These are phyloP conservation scores for Saccharomycopsis crataegensis DNA, from an alignment of 1,139 yeast genomes.

Conservation along the genomic window DNA sequence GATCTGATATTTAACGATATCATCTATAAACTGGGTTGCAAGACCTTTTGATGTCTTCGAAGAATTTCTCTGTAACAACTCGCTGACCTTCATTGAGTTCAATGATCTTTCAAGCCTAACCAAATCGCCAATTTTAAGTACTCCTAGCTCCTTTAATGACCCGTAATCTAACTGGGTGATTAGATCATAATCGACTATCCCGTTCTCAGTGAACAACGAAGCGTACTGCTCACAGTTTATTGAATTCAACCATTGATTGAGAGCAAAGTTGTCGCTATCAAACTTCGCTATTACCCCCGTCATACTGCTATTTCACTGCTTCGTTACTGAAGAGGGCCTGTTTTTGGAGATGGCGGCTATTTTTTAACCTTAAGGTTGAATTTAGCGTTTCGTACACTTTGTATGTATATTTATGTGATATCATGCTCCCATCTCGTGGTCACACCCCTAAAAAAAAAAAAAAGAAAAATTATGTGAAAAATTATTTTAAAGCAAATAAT, in stretches of 20 bases:
- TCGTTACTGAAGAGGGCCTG: not conserved
- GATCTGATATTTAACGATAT: constrained; percentile 8
- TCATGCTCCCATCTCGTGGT: no score
- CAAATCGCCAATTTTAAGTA: constrained; percentile 77
- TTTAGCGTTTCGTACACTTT: no score
- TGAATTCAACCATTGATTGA: constrained; percentile 32
- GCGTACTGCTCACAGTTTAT: constrained; percentile 29
- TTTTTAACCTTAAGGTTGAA: not conserved
- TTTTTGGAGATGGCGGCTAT: not conserved
- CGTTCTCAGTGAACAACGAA: constrained; percentile 33
- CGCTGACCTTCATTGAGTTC: constrained; percentile 32
- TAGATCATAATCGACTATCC: constrained; percentile 49
- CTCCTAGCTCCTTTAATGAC: constrained; percentile 69
- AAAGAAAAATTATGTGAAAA: no score
- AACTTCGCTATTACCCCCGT: not conserved
- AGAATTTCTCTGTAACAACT: constrained; percentile 25
- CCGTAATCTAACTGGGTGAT: constrained; percentile 57
- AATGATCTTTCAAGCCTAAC: constrained; percentile 55
- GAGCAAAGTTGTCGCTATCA: constrained; percentile 20
- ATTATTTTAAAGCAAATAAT: no score
- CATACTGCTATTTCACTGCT: no score
- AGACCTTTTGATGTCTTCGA: constrained; percentile 1
- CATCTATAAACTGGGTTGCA: constrained; percentile 18
- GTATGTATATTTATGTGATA: no score
- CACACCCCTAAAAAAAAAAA: no score